Evolutionary conservation across 1,284 basidiomycete genomes (phyloP).

Genomic region (Flammula alnicola): DNA sequence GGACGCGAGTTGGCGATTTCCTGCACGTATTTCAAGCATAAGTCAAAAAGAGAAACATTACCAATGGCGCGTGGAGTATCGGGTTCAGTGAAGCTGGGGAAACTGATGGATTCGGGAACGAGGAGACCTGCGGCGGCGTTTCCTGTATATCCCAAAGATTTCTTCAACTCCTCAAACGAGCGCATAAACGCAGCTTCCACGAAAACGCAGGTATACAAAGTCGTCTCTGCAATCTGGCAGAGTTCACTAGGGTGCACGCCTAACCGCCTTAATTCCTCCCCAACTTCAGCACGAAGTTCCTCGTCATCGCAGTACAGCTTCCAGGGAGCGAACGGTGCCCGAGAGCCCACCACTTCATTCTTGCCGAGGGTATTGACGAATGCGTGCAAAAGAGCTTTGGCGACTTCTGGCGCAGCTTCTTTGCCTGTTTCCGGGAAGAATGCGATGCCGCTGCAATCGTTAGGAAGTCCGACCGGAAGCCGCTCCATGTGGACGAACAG

Average conservation of each 20-base stretch:
- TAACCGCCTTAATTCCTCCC: conserved; percentile 31
- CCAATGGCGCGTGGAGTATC: not conserved
- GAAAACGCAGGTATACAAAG: not conserved
- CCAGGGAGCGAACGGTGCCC: conserved; percentile 29
- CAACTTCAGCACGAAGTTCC: conserved; percentile 29
- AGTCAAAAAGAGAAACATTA: not conserved
- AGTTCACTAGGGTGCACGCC: conserved; percentile 26
- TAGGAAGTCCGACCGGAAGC: conserved; percentile 4
- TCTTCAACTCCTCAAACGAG: not conserved
- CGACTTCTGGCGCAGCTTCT: conserved; percentile 36
- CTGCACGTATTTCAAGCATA: not conserved
- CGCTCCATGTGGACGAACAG: conserved; percentile 10
- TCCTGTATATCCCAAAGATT: not conserved
- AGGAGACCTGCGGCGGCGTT: not conserved
- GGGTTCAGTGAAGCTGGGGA: not conserved
- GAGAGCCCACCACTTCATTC: conserved; percentile 1
- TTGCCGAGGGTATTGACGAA: conserved; percentile 29
- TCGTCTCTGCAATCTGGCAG: not conserved
- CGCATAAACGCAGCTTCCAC: not conserved
- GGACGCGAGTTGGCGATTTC: not conserved
- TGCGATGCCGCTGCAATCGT: conserved; percentile 10
- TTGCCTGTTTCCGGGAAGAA: conserved; percentile 35
- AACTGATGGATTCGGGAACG: not conserved
- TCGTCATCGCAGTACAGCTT: conserved; percentile 32
- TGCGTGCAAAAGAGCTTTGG: conserved; percentile 33